A percentile compares a stretch with the other conserved stretches of the same genome.
phyloP scores from a whole-genome alignment of 2,329 filamentous ascomycete species.

The Zymoseptoria ardabiliae region DNA sequence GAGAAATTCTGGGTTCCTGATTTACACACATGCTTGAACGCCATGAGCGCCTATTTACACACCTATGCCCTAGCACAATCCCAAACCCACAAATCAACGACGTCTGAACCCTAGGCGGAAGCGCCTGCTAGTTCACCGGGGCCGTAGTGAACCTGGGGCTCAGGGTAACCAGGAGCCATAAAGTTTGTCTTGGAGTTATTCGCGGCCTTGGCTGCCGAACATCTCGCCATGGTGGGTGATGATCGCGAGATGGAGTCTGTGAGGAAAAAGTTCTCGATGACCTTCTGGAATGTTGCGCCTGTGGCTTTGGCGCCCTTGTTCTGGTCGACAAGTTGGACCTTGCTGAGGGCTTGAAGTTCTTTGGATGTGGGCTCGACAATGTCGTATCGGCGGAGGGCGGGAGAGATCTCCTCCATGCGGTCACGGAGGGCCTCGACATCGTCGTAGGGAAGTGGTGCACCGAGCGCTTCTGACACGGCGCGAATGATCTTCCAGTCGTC shows the following conservation, averaged over 20 bases:
- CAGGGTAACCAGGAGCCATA: constrained; percentile 41
- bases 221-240: constrained; percentile 97
- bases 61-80: background rate
- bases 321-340: constrained; percentile 90
- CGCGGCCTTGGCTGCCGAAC: constrained; percentile 78
- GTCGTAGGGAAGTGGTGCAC: constrained; percentile 81
- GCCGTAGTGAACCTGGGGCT: constrained; percentile 33
- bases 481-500: constrained; percentile 99
- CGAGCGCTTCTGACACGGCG: constrained; percentile 84
- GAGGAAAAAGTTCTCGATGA: constrained; percentile 96
- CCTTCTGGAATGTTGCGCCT: constrained; percentile 69
- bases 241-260: constrained; percentile 95
- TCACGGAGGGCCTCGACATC: constrained; percentile 83
- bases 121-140: constrained; percentile 18
- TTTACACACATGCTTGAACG: constrained; percentile 8
- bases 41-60: constrained; percentile 9
- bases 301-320: constrained; percentile 80
- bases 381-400: constrained; percentile 82
- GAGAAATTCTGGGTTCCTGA: constrained; percentile 3
- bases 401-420: constrained; percentile 91
- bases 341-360: constrained; percentile 63
- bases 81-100: background rate
- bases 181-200: constrained; percentile 46
- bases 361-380: constrained; percentile 66
- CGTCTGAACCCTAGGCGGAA: constrained; percentile 8